Evolutionary conservation across 139 green algal genomes (phyloP).

Genomic region (Micractinium sp.): DNA sequence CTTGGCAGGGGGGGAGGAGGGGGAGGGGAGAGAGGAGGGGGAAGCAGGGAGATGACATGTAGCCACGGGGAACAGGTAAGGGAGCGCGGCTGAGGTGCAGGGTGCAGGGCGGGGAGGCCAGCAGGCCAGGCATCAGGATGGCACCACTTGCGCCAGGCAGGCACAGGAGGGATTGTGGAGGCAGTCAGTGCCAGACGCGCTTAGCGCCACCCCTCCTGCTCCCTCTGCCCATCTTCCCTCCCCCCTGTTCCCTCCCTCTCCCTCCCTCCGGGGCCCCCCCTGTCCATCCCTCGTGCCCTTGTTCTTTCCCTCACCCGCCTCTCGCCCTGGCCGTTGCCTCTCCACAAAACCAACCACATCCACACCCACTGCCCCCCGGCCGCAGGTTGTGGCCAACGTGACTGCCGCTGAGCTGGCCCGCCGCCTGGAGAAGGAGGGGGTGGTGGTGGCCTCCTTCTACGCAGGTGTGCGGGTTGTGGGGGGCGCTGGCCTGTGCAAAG

Average conservation of each 20-base stretch:
- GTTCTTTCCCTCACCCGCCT: neutral
- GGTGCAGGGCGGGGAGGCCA: neutral
- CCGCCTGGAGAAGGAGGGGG: conserved; percentile 40
- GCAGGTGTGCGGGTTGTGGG: no score
- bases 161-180: no score
- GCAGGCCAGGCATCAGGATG: neutral
- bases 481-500: no score
- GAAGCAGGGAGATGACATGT: neutral
- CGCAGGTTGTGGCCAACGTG: conserved; percentile 26
- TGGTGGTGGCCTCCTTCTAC: conserved; percentile 42
- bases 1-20: neutral
- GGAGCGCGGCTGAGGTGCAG: no score
- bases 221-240: neutral
- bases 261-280: no score
- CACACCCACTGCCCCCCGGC: neutral
- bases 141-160: neutral
- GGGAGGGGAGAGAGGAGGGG: neutral
- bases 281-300: no score
- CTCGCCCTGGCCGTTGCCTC: neutral
- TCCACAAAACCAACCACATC: no score
- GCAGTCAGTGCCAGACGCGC: no score
- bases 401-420: conserved; percentile 20
- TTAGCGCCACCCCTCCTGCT: no score
- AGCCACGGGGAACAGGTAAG: no score
- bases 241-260: neutral